Evolutionary conservation across 225 moss, liverwort and hornwort genomes (phyloP), one percentile per base, ranked within the genome.

Genomic region (Pseudoscleropodium purum): DNA sequence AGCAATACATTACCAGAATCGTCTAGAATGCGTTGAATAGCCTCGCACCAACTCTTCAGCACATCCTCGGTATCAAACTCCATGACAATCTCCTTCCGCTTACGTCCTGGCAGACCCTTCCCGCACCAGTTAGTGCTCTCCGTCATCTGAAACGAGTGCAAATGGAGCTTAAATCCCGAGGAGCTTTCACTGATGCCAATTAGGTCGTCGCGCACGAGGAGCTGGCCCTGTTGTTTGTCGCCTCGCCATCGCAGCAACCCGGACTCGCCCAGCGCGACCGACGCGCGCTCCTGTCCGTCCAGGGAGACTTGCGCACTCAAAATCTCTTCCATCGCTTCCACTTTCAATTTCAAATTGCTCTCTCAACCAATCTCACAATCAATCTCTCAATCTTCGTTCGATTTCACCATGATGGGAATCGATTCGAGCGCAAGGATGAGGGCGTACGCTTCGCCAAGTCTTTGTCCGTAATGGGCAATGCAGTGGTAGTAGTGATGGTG

Each of bases 171-270:
- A 5, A 79, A 84, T 82, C 61, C 90, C 60, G 34, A 66, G 36
- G 62, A 72, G 74, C 83, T 83, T 24, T 36, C 73, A 21, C 77
- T 81, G 59, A 87, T 89, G 51, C 93, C 94, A 13, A 94, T 79
- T 52, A 94, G 89, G 85, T 94, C 94, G 83, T 87, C 68, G 5
- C 61, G 79, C 67, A 93, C 81, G 43, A 90, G 68, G 47, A 94
- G 85, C 88, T 88, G 86, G 31, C 89, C 92, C 64, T 92, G 61
- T 26, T 91, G 59, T 30, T 57, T 79, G 34, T 84, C 84, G 29
- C 91, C 93, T 16, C 89, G 87, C 93, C 94, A 94, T 36, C 79
- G 91, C 63, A 94, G 79, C 86, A 91, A 81, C 63, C 93, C 93
- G 18, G 84, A 31, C 70, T 62, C 69, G 70, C 87, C 64, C 86